phyloP scores from a whole-genome alignment of 331 rosid genomes.

The Ulmus americana region DNA sequence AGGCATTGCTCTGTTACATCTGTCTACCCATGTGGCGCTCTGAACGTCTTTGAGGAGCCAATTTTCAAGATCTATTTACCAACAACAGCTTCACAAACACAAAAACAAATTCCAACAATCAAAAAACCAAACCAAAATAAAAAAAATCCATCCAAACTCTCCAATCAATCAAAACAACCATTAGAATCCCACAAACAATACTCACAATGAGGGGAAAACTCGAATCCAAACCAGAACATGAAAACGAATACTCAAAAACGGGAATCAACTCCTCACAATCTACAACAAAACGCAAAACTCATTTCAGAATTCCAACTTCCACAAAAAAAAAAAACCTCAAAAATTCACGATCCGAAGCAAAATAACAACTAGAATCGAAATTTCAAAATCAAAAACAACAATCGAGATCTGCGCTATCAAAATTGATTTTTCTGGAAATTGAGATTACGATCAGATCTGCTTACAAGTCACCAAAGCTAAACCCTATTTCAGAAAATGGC shows the following conservation, averaged over 20 bases:
- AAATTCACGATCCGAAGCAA: slow-evolving; percentile 11
- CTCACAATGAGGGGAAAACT: slow-evolving; percentile 62
- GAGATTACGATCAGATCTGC: slow-evolving; percentile 53
- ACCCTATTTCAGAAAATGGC: slow-evolving; percentile 32
- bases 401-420: slow-evolving; percentile 32
- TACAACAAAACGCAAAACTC: slow-evolving; percentile 22
- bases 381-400: slow-evolving; percentile 1
- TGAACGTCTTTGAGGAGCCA: slow-evolving; percentile 99
- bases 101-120: not conserved
- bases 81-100: slow-evolving; percentile 38
- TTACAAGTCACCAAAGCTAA: slow-evolving; percentile 28
- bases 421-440: slow-evolving; percentile 7
- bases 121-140: not conserved
- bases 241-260: slow-evolving; percentile 31
- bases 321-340: slow-evolving; percentile 2
- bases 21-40: slow-evolving; percentile 99
- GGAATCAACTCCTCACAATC: slow-evolving; percentile 36
- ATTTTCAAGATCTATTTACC: slow-evolving; percentile 78
- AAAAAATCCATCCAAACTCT: not conserved
- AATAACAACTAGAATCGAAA: not conserved
- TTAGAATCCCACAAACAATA: not conserved
- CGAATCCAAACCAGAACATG: slow-evolving; percentile 56
- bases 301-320: slow-evolving; percentile 17
- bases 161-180: not conserved
- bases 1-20: slow-evolving; percentile 98